phyloP scores from a whole-genome alignment of 2,329 filamentous ascomycete genomes.

The Macrophomina tecta region DNA sequence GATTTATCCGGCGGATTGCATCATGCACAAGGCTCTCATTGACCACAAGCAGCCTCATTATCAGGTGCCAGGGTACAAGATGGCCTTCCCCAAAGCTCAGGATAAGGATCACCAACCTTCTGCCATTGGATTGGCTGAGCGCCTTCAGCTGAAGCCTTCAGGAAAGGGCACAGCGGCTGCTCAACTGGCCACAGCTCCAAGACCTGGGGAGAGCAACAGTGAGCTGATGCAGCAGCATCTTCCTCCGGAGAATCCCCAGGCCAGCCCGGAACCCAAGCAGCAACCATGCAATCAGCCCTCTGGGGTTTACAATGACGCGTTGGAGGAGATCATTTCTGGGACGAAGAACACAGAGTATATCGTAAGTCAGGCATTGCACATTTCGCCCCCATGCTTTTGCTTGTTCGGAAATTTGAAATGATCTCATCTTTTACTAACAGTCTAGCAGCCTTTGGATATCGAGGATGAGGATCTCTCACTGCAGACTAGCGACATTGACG shows the following conservation, averaged over 20 bases:
- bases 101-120: neutral
- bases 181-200: constrained; percentile 46
- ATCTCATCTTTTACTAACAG: neutral
- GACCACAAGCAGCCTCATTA: constrained; percentile 67
- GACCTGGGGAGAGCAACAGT: constrained; percentile 43
- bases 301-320: neutral
- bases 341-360: constrained; percentile 1
- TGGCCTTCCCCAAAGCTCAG: neutral
- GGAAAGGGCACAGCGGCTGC: constrained; percentile 48
- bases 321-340: constrained; percentile 16
- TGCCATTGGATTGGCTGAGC: constrained; percentile 38
- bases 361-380: constrained; percentile 3
- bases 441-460: constrained; percentile 43
- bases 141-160: constrained; percentile 58
- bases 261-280: neutral
- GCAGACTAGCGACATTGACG: constrained; percentile 36
- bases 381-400: neutral
- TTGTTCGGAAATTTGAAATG: neutral
- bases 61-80: constrained; percentile 58
- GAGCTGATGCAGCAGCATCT: constrained; percentile 16
- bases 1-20: constrained; percentile 52
- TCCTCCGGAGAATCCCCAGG: neutral
- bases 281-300: neutral
- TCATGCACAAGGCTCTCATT: constrained; percentile 46
- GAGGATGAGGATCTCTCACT: constrained; percentile 43